Conservation (phyloP, 345 rosid genomes). For the Salix dunnii region DNA sequence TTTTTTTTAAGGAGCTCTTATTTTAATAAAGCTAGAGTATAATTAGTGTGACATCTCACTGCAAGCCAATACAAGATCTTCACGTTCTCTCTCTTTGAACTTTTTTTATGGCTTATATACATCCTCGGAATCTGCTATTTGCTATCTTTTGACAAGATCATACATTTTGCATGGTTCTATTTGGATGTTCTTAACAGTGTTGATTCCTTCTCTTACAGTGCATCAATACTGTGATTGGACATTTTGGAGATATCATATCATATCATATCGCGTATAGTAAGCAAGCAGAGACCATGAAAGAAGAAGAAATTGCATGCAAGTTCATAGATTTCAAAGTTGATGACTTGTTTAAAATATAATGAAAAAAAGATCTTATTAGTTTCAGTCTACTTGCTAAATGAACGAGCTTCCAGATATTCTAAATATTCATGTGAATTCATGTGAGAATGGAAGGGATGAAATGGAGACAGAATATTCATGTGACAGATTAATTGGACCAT, state of each 20-base stretch:
- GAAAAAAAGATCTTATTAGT: not conserved
- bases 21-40: not conserved
- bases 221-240: not conserved
- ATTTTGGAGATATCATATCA: not conserved
- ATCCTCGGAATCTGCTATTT: not conserved
- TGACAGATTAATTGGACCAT: not conserved
- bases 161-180: slow-evolving; percentile 27
- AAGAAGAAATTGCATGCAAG: no score
- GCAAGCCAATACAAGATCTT: not conserved
- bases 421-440: not conserved
- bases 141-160: slow-evolving; percentile 24
- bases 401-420: no score
- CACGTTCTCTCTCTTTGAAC: not conserved
- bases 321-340: not conserved
- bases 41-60: not conserved
- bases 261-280: not conserved
- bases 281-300: no score
- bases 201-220: not conserved
- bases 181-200: slow-evolving; percentile 24
- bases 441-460: not conserved
- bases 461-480: not conserved
- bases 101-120: not conserved
- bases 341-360: no score
- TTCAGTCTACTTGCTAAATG: not conserved
- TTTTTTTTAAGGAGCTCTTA: rapidly evolving